These are phyloP conservation scores for Nakataea oryzae DNA, from an alignment of 2,329 filamentous ascomycete genomes.

Conservation along the genomic window DNA sequence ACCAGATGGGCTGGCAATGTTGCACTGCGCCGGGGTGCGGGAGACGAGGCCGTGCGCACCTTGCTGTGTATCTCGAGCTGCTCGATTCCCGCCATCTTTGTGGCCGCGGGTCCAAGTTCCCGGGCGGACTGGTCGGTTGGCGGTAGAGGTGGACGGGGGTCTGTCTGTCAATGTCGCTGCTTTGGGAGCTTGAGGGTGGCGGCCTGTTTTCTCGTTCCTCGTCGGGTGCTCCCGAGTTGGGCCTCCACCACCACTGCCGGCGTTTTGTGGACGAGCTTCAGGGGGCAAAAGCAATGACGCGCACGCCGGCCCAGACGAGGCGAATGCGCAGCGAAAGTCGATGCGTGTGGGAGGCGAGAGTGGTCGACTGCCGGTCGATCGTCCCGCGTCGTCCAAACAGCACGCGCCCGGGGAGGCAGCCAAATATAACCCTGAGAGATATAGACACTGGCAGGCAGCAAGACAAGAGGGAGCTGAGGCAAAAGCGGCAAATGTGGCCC, in stretches of 20 bases:
- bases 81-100: constrained; percentile 81
- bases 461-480: neutral
- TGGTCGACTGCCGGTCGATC: neutral
- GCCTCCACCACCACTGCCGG: neutral
- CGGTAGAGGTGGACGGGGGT: neutral
- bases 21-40: neutral
- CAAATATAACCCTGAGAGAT: neutral
- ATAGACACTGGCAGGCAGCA: too few species aligned
- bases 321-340: neutral
- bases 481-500: neutral
- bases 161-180: neutral
- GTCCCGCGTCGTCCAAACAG: neutral
- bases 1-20: constrained; percentile 8
- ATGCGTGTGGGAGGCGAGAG: neutral
- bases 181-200: neutral
- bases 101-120: neutral
- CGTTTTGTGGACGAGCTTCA: neutral
- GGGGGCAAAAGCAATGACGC: neutral
- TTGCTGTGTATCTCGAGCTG: constrained; percentile 96
- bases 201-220: neutral
- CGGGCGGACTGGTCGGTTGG: neutral
- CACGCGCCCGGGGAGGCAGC: neutral
- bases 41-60: constrained; percentile 41
- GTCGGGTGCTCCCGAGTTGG: neutral
- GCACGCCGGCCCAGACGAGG: neutral